Evolutionary conservation across 495 filamentous ascomycete genomes (phyloP), one percentile per base, ranked within the genome.

Genomic region (Copromyces sp.): DNA sequence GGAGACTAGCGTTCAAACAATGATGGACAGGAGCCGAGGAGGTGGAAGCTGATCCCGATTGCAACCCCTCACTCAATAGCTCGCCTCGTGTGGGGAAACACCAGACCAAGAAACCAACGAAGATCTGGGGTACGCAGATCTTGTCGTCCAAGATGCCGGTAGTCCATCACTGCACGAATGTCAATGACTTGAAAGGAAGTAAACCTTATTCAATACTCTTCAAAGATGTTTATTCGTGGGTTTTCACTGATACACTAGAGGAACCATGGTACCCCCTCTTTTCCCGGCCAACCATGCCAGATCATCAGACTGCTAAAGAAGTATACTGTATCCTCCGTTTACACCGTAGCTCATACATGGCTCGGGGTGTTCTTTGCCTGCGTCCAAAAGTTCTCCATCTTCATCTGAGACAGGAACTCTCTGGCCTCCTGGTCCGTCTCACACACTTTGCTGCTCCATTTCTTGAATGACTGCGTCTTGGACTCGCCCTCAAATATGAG

Each of bases 371-470:
- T 80, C 88, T 97, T 98, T 3, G 94, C 95, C 79, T 94, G 83
- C n/a, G 90, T 91, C 95, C 95, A 99, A 77, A 98, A 94, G 76
- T 90, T 96, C 80, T 98, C 95, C 89, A 98, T 91, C 83, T 97
- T 98, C 8, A 87, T 86, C 75, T 92, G 88, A 4, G 88, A 82
- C 74, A 99, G 80, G 41, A 90, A 86, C 74, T 97, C 93, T 82
- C 92, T 91, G 9, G 95, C 95, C 77, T 94, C 89, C 35, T 88
- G 88, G 80, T 99, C 95, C 9, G 90, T 94, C 81, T 97, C 96
- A 79, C 93, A 96, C 8, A 93, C 87, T 80, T 91, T 91, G 53
- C 87, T 91, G 9, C 90, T 90, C 92, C 94, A 98, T 74, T 91
- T 94, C 74, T 90, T 89, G 79, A 98, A 99, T 0, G 86, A 87